Evolutionary conservation across 2,329 filamentous ascomycete genomes (phyloP).

Genomic region (Fusarium kyushuense): DNA sequence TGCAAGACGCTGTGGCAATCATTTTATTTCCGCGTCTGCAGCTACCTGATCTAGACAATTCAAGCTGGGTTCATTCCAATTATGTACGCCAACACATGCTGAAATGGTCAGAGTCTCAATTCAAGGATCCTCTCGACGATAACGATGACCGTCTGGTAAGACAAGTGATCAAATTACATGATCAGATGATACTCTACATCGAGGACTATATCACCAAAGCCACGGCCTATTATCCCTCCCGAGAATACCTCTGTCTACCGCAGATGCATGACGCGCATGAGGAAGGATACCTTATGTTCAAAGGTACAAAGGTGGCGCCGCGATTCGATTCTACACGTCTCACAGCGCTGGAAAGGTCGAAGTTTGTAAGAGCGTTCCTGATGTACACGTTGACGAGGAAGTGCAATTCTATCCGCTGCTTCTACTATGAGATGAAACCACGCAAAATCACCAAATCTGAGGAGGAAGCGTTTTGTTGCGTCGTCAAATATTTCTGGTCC

Average conservation of each 20-base stretch:
- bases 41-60: no score
- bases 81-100: no score
- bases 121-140: no score
- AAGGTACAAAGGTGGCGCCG: background rate
- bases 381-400: no score
- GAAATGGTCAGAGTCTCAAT: no score
- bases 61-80: no score
- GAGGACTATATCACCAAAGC: constrained; percentile 40
- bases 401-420: no score
- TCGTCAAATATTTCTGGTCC: constrained; percentile 16
- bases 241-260: constrained; percentile 30
- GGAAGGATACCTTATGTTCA: constrained; percentile 18
- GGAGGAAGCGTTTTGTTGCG: constrained; percentile 13
- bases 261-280: background rate
- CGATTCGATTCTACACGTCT: constrained; percentile 17
- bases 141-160: no score
- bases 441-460: background rate
- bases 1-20: no score
- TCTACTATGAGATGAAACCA: no score
- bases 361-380: constrained; percentile 27
- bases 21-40: no score
- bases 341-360: constrained; percentile 5
- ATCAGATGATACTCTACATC: constrained; percentile 10
- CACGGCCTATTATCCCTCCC: constrained; percentile 11
- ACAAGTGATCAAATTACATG: no score